phyloP scores from a whole-genome alignment of 129 eudicot species.

The Daucus carota region DH1_v3.0 NC_030386.2:3806001-3806500 shows the following conservation, averaged over 20 bases:
- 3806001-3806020: constrained; percentile 46
- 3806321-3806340: no score
- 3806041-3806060: constrained; percentile 43
- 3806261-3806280: neutral
- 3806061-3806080: constrained; percentile 46
- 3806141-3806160: neutral
- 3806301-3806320: no score
- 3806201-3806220: neutral
- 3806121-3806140: constrained; percentile 51
- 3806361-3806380: no score
- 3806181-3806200: no score
- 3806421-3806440: no score
- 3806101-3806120: constrained; percentile 55
- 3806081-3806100: constrained; percentile 49
- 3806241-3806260: neutral
- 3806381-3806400: no score
- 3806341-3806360: no score
- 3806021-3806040: constrained; percentile 46
- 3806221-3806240: neutral
- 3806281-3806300: neutral
- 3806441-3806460: no score
- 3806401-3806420: no score
- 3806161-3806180: neutral
- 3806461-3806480: no score
- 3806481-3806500: neutral